Evolutionary conservation across 106 monocot species (phyloP).

Genomic region (Apostasia shenzhenica): DNA sequence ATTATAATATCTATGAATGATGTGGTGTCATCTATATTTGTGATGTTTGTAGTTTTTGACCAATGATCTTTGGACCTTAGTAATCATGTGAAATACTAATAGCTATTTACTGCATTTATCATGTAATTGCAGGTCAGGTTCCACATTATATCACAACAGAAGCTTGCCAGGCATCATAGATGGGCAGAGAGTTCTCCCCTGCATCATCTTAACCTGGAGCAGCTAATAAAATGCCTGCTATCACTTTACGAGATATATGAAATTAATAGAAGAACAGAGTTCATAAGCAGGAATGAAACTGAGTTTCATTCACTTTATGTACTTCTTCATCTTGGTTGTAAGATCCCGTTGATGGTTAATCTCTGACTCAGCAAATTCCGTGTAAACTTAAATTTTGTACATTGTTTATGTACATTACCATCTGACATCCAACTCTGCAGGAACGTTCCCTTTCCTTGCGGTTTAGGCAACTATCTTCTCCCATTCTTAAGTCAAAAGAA

Average conservation of each 20-base stretch:
- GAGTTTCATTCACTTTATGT: constrained; percentile 89
- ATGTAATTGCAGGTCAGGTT: constrained; percentile 57
- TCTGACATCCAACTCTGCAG: constrained; percentile 18
- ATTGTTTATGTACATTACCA: too few relatives aligned
- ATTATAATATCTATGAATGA: too few relatives aligned
- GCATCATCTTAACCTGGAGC: constrained; percentile 89
- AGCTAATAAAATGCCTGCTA: constrained; percentile 71
- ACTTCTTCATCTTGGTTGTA: constrained; percentile 70
- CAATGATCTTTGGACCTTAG: too few relatives aligned
- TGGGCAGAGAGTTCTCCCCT: constrained; percentile 54
- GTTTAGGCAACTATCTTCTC: constrained; percentile 50
- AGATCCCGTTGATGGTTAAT: constrained; percentile 58
- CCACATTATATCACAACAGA: constrained; percentile 72
- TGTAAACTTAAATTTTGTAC: too few relatives aligned
- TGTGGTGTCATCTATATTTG: too few relatives aligned
- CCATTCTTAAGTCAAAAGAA: constrained; percentile 64
- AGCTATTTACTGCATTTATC: constrained; percentile 3
- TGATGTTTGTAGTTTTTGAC: too few relatives aligned
- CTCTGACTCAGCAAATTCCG: constrained; percentile 11
- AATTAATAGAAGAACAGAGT: constrained; percentile 27
- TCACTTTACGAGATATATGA: constrained; percentile 75
- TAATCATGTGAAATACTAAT: too few relatives aligned
- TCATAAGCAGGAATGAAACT: constrained; percentile 47
- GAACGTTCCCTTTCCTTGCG: constrained; percentile 65
- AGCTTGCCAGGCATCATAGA: constrained; percentile 35